Base-by-base conservation (phyloP, 441 rosid species). In the Oxalis stricta region DNA sequence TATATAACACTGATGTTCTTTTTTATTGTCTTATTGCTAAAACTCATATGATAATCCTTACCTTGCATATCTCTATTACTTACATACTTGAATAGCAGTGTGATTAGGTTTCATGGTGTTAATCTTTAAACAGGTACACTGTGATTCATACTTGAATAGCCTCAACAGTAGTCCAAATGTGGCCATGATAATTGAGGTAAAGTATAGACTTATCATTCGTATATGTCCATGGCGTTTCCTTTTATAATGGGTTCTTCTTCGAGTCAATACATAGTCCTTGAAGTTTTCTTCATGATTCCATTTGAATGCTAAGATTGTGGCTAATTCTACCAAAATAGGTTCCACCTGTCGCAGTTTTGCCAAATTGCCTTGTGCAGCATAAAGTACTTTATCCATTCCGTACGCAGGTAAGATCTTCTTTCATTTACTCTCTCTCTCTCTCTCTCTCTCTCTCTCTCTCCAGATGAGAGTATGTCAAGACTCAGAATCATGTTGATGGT, bases 371-470 rank as follows among this genome's bases (percentile, higher is more conserved):
- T 43, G 74, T 89, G 59, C 86, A 80, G 71, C 55, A 50, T 65
- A 82, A 80, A 51, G 82, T 82, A 66, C 94, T 89, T 42, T 62
- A 55, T 44, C 98, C 94, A 5, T 82, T 89, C 47, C 70, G 92
- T 38, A 79, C 65, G 62, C 98, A 89, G 84, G 97, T 81, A 4
- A 45, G 48, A 18, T 26, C 37, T 7, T 33, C 7, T 26, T 8
- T 26, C 3, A n/a, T n/a, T n/a, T n/a, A n/a, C n/a, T n/a, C n/a
- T n/a, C n/a, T n/a, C n/a, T n/a, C n/a, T n/a, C n/a, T 20, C 13
- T 55, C 22, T 18, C 5, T 32, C 18, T n/a, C 21, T 6, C 17
- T 18, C 26, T 32, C 64, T 32, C 5, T 46, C 15, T 29, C 40
- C 13, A 38, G 10, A 18, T 33, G 29, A 19, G 49, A 28, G 18